Conservation (phyloP, 2,329 filamentous ascomycete species). For the Aspergillus sp. region DNA sequence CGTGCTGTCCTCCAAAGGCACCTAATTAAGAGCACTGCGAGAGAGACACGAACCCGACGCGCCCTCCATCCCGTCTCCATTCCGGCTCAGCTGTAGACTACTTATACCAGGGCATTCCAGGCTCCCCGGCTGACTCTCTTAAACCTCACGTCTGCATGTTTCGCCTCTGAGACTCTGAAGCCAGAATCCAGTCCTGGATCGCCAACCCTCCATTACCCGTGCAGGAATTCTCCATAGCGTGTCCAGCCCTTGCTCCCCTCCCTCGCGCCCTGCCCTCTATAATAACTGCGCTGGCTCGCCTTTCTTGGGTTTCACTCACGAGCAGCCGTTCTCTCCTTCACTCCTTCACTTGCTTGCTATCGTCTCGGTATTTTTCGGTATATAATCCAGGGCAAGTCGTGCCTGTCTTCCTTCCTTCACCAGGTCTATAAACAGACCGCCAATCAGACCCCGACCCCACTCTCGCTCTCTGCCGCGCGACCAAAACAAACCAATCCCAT, state of each 20-base stretch:
- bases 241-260: constrained; percentile 3
- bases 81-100: constrained; percentile 4
- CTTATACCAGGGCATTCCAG: constrained; percentile 7
- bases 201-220: constrained; percentile 1
- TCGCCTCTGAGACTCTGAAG: constrained; percentile 3
- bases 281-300: constrained; percentile 11
- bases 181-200: neutral
- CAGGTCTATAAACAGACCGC: constrained; percentile 18
- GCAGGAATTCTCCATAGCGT: constrained; percentile 14
- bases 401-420: constrained; percentile 2
- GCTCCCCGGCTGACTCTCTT: neutral
- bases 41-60: constrained; percentile 17
- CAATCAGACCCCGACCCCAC: constrained; percentile 14
- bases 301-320: neutral
- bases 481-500: constrained; percentile 18
- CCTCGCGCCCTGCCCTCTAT: constrained; percentile 12
- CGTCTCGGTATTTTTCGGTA: neutral
- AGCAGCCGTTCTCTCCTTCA: constrained; percentile 8
- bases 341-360: neutral
- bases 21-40: neutral
- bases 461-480: constrained; percentile 24
- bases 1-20: neutral
- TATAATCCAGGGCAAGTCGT: neutral
- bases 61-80: constrained; percentile 2
- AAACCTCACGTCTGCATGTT: constrained; percentile 12